A percentile compares a stretch with the other conserved stretches of the same genome.
Evolutionary conservation across 1,284 basidiomycete genomes (phyloP).

Genomic region (Cutaneotrichosporon sp.): DNA sequence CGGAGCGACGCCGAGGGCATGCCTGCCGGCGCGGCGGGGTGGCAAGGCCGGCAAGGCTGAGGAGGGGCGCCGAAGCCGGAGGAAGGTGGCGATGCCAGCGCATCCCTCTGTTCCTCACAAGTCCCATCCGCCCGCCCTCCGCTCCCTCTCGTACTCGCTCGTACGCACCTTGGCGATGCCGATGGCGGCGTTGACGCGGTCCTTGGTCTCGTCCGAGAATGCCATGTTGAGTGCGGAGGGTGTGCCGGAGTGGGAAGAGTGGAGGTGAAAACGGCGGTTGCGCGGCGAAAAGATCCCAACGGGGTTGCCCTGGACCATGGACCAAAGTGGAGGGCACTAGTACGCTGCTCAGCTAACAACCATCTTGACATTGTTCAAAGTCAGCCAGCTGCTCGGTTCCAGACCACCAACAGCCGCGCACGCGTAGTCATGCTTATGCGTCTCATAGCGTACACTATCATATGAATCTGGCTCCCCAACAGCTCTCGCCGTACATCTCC

Average conservation of each 20-base stretch:
- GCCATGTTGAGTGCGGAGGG: conserved; percentile 37
- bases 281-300: conserved; percentile 2
- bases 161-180: conserved; percentile 28
- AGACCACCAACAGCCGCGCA: too few species aligned
- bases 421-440: neutral
- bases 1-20: neutral
- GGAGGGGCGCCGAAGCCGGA: neutral
- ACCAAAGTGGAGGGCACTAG: neutral
- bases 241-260: neutral
- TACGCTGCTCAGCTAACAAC: too few species aligned
- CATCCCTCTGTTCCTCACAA: too few species aligned
- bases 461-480: neutral
- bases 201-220: conserved; percentile 55
- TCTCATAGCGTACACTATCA: conserved; percentile 1
- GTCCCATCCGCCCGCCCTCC: neutral
- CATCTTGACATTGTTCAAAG: too few species aligned
- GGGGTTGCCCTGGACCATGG: neutral
- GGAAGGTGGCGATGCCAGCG: neutral
- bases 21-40: too few species aligned
- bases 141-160: neutral
- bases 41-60: neutral
- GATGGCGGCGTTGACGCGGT: conserved; percentile 52
- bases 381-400: neutral
- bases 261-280: neutral
- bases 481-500: too few species aligned